A percentile compares a stretch with the other conserved stretches of the same genome.
These are phyloP conservation scores for Gautieria morchelliformis DNA, from an alignment of 768 basidiomycete species.

Conservation along the genomic window DNA sequence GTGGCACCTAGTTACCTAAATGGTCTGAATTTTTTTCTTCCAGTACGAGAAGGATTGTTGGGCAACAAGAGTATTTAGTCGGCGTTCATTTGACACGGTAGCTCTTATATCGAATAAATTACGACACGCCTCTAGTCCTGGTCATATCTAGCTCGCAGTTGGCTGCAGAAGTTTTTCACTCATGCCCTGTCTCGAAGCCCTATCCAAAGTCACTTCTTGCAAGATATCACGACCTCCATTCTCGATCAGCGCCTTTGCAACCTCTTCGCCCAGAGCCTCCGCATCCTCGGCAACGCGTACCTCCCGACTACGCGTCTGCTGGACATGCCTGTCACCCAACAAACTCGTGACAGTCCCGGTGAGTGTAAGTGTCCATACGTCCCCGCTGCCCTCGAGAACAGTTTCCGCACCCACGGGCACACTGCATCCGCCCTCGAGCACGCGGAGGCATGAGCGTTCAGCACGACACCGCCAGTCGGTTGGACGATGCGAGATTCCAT, in stretches of 20 bases:
- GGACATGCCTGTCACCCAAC: constrained; percentile 62
- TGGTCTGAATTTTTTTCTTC: too few species aligned
- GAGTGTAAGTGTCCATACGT: constrained; percentile 39
- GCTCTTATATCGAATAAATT: too few species aligned
- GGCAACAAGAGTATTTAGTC: too few species aligned
- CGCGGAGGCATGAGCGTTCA: constrained; percentile 81
- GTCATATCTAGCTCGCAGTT: too few species aligned
- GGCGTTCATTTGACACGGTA: too few species aligned
- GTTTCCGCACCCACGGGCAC: constrained; percentile 86
- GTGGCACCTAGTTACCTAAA: too few species aligned
- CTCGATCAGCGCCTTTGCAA: constrained; percentile 57
- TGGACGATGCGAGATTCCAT: constrained; percentile 60
- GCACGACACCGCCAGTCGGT: constrained; percentile 73
- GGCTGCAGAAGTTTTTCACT: not conserved
- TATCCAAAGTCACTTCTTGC: constrained; percentile 70
- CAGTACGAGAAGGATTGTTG: too few species aligned
- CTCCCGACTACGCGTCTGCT: constrained; percentile 44
- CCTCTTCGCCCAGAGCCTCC: constrained; percentile 53
- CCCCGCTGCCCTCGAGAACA: constrained; percentile 21
- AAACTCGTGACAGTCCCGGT: constrained; percentile 81
- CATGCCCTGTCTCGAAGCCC: constrained; percentile 20
- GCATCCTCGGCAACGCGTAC: constrained; percentile 50
- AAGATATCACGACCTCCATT: constrained; percentile 72
- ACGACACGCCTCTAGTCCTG: too few species aligned
- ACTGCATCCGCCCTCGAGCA: constrained; percentile 93